Conservation (phyloP, 495 filamentous ascomycete genomes). For the Penicillium riverlandense region DNA sequence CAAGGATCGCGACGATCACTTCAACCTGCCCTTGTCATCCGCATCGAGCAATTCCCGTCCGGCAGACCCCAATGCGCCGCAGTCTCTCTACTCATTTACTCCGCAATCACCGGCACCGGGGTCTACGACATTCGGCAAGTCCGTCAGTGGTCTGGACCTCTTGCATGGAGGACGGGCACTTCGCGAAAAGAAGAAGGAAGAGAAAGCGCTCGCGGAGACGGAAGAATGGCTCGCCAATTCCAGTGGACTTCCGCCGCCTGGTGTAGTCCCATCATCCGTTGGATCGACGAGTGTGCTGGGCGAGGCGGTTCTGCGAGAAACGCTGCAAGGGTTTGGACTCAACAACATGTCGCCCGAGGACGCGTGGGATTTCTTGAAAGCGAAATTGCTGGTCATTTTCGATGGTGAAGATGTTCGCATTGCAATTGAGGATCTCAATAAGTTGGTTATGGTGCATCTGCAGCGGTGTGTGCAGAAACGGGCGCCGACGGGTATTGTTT, state of each 20-base stretch:
- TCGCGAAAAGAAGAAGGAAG: constrained; percentile 87
- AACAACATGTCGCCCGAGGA: constrained; percentile 82
- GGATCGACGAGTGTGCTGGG: constrained; percentile 24
- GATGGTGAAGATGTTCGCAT: constrained; percentile 84
- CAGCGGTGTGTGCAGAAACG: constrained; percentile 68
- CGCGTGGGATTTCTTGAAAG: constrained; percentile 92
- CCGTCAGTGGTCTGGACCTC: constrained; percentile 74
- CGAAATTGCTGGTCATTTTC: constrained; percentile 83
- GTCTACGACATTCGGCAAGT: constrained; percentile 61
- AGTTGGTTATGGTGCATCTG: constrained; percentile 73
- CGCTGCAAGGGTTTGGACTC: constrained; percentile 56
- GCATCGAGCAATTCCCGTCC: constrained; percentile 85
- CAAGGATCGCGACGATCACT: constrained; percentile 72
- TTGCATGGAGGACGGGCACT: constrained; percentile 77
- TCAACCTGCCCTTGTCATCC: constrained; percentile 70
- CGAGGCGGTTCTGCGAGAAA: constrained; percentile 38
- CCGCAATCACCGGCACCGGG: constrained; percentile 58
- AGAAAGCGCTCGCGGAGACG: constrained; percentile 49
- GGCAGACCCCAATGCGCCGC: constrained; percentile 74
- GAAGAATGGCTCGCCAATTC: constrained; percentile 38
- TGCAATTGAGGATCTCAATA: constrained; percentile 92
- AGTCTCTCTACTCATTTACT: constrained; percentile 81
- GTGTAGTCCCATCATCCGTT: constrained; percentile 30
- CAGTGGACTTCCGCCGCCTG: constrained; percentile 13
- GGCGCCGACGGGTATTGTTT: constrained; percentile 59